phyloP scores from a whole-genome alignment of 1,284 basidiomycete species.

The Mycosarcoma mackinlayi region DNA sequence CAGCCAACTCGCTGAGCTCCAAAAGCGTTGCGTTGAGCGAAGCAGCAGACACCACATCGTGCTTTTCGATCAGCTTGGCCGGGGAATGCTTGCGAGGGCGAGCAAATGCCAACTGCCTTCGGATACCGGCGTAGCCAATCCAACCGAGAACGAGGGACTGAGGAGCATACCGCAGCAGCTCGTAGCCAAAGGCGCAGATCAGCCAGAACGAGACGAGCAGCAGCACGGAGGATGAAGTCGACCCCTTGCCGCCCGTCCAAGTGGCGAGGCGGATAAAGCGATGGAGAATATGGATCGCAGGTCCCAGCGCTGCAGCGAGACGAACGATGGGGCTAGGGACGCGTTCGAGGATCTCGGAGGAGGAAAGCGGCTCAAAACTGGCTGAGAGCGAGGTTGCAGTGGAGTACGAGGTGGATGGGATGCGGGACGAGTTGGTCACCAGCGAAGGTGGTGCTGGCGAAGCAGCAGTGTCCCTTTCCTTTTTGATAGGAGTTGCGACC shows the following conservation, averaged over 20 bases:
- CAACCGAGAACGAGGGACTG: slow-evolving; percentile 54
- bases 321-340: slow-evolving; percentile 52
- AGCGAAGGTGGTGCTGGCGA: slow-evolving; percentile 27
- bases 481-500: slow-evolving; percentile 25
- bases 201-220: slow-evolving; percentile 61
- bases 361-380: slow-evolving; percentile 41
- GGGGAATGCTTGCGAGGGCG: slow-evolving; percentile 23
- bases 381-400: slow-evolving; percentile 36
- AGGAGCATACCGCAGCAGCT: slow-evolving; percentile 62
- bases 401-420: slow-evolving; percentile 30
- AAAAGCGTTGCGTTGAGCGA: slow-evolving; percentile 55
- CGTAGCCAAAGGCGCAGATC: slow-evolving; percentile 63
- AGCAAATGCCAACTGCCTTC: slow-evolving; percentile 43
- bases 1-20: slow-evolving; percentile 60
- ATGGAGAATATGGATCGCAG: slow-evolving; percentile 50
- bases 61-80: slow-evolving; percentile 25
- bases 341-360: slow-evolving; percentile 53
- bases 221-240: slow-evolving; percentile 51
- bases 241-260: slow-evolving; percentile 59
- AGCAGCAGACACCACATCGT: slow-evolving; percentile 36
- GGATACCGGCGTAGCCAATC: slow-evolving; percentile 51
- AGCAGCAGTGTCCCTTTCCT: slow-evolving; percentile 15
- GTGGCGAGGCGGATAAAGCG: slow-evolving; percentile 60
- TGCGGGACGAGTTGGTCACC: slow-evolving; percentile 32
- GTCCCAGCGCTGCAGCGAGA: slow-evolving; percentile 46